Percentiles rank a stretch among this genome's conserved stretches.
These are phyloP conservation scores for Diplodia intermedia DNA, from an alignment of 2,329 filamentous ascomycete genomes.

Conservation along the genomic window DNA sequence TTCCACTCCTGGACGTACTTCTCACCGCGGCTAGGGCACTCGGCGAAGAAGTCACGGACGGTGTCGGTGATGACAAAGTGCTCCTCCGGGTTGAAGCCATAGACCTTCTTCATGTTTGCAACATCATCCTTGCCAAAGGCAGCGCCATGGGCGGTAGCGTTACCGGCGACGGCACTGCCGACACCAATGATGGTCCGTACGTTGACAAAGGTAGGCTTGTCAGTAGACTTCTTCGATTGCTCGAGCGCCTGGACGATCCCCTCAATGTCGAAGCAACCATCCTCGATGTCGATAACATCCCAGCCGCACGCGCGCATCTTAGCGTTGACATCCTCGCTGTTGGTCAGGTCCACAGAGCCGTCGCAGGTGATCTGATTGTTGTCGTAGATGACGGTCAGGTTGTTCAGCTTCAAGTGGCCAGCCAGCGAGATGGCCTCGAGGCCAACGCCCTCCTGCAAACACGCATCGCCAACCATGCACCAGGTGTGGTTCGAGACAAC, in stretches of 20 bases:
- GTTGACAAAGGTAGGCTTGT: conserved; percentile 66
- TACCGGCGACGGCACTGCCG: conserved; percentile 54
- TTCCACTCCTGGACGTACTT: conserved; percentile 59
- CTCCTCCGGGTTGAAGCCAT: conserved; percentile 59
- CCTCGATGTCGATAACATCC: conserved; percentile 61
- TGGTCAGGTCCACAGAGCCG: conserved; percentile 61
- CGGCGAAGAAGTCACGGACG: conserved; percentile 61
- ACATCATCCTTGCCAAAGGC: conserved; percentile 64
- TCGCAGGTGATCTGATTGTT: conserved; percentile 69
- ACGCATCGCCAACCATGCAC: conserved; percentile 66
- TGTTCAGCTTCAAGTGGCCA: conserved; percentile 63
- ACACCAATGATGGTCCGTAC: conserved; percentile 64
- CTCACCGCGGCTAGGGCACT: conserved; percentile 56
- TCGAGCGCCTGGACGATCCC: conserved; percentile 57
- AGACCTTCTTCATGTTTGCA: conserved; percentile 59
- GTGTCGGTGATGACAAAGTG: conserved; percentile 56
- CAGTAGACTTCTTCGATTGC: conserved; percentile 51
- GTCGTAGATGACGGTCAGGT: conserved; percentile 65
- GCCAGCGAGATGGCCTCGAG: conserved; percentile 65
- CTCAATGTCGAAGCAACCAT: conserved; percentile 61
- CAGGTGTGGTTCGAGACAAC: conserved; percentile 61
- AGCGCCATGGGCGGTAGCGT: conserved; percentile 64
- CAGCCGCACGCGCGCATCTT: conserved; percentile 66
- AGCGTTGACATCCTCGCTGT: conserved; percentile 63
- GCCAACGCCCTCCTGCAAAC: conserved; percentile 64